These are phyloP conservation scores for Rhynchosporium graminicola DNA, from an alignment of 2,329 filamentous ascomycete genomes.

Conservation along the genomic window DNA sequence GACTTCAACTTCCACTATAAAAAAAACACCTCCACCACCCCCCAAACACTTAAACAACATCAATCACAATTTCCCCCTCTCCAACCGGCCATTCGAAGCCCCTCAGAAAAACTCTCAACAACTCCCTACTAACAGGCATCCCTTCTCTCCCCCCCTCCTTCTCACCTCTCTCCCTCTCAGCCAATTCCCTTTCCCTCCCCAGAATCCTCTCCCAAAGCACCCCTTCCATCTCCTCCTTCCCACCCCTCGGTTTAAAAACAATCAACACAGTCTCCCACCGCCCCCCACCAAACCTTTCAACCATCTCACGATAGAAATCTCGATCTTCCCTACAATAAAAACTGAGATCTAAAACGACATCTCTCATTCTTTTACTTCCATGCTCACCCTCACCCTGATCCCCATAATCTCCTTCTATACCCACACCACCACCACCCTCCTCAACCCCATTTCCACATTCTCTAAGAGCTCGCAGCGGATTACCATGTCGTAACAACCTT, in stretches of 20 bases:
- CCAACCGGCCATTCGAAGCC: conserved; percentile 22
- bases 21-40: neutral
- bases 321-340: conserved; percentile 1
- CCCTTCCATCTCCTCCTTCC: conserved; percentile 1
- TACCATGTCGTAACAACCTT: neutral
- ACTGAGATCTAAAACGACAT: conserved; percentile 10
- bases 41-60: neutral
- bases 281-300: neutral
- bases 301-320: conserved; percentile 2
- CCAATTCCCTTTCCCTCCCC: neutral
- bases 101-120: conserved; percentile 9
- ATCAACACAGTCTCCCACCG: conserved; percentile 3
- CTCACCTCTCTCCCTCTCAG: no score
- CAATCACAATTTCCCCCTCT: conserved; percentile 15
- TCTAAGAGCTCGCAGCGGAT: no score
- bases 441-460: no score
- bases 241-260: neutral
- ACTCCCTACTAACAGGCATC: conserved; percentile 11
- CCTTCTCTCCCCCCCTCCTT: conserved; percentile 11
- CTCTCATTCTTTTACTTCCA: neutral
- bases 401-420: neutral
- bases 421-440: neutral
- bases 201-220: conserved; percentile 15
- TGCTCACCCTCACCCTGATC: neutral
- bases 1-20: no score